phyloP scores from a whole-genome alignment of 305 asterid genomes.

The Rubia tinctorum region DNA sequence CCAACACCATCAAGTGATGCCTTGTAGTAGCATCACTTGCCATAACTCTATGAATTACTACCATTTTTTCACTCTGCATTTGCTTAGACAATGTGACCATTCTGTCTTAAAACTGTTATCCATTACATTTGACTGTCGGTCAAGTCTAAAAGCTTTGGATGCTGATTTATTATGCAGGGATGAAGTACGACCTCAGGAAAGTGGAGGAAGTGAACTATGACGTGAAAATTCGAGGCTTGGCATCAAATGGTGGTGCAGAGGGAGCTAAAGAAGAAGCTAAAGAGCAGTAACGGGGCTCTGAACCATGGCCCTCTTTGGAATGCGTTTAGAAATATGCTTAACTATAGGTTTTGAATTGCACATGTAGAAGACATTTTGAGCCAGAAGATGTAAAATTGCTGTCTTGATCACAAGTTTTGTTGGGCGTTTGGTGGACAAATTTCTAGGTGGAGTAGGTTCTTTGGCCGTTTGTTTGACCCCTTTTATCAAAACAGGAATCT shows the following conservation, averaged over 20 bases:
- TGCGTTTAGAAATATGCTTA: background rate
- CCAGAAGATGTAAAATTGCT: background rate
- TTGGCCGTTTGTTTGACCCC: background rate
- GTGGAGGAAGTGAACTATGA: slow-evolving; percentile 92
- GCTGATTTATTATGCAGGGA: slow-evolving; percentile 41
- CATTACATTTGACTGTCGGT: background rate
- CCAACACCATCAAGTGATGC: background rate
- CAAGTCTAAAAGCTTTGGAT: background rate
- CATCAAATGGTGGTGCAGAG: slow-evolving; percentile 27
- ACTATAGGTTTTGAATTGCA: background rate
- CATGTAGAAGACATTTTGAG: background rate
- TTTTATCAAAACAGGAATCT: background rate
- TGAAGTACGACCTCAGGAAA: slow-evolving; percentile 90
- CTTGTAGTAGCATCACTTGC: background rate
- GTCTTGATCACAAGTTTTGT: background rate
- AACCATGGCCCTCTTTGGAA: slow-evolving; percentile 7
- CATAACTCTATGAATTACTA: background rate
- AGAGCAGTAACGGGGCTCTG: slow-evolving; percentile 15
- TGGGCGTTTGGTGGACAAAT: background rate
- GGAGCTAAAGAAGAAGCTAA: slow-evolving; percentile 32
- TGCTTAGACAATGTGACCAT: background rate
- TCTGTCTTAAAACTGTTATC: background rate
- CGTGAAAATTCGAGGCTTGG: slow-evolving; percentile 87
- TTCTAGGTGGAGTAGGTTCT: background rate
- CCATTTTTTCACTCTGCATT: background rate